phyloP scores from a whole-genome alignment of 2,329 filamentous ascomycete genomes.

The Alternaria atra region DNA sequence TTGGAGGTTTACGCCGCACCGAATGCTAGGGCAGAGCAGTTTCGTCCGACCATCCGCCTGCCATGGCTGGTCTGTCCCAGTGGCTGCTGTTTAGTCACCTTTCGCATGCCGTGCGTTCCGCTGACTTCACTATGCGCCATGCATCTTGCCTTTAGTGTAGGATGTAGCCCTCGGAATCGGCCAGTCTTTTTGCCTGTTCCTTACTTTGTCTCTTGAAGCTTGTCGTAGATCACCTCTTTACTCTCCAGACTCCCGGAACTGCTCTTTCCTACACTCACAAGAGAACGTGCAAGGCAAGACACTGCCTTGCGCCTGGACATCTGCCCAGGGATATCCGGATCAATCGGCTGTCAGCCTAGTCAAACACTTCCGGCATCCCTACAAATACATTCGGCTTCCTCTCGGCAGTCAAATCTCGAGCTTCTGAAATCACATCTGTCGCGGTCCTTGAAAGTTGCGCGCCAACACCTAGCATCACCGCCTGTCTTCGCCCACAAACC shows the following conservation, averaged over 20 bases:
- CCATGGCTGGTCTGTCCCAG: not conserved
- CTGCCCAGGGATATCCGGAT: not conserved
- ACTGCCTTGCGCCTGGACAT: constrained; percentile 3
- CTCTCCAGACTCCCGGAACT: not conserved
- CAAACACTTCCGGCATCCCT: not conserved
- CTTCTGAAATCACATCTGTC: not conserved
- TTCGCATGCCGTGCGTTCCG: constrained; percentile 16
- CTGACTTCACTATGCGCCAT: constrained; percentile 15
- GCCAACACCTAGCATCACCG: not conserved
- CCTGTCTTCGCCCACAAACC: constrained; percentile 5
- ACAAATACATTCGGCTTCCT: constrained; percentile 1
- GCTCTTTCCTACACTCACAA: not conserved
- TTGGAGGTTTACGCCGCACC: constrained; percentile 3
- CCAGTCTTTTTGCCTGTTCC: not conserved
- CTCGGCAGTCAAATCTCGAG: not conserved
- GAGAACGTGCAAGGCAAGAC: not conserved
- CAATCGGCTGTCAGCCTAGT: not conserved
- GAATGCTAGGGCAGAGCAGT: constrained; percentile 1
- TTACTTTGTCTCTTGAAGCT: not conserved
- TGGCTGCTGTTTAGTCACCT: constrained; percentile 6
- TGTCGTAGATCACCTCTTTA: not conserved
- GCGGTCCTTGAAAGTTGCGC: not conserved
- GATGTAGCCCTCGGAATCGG: constrained; percentile 1
- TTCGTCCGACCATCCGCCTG: constrained; percentile 15
- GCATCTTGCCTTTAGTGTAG: constrained; percentile 1